Base-by-base conservation (phyloP, 2,329 filamentous ascomycete species). In the Colletotrichum navitas region DNA sequence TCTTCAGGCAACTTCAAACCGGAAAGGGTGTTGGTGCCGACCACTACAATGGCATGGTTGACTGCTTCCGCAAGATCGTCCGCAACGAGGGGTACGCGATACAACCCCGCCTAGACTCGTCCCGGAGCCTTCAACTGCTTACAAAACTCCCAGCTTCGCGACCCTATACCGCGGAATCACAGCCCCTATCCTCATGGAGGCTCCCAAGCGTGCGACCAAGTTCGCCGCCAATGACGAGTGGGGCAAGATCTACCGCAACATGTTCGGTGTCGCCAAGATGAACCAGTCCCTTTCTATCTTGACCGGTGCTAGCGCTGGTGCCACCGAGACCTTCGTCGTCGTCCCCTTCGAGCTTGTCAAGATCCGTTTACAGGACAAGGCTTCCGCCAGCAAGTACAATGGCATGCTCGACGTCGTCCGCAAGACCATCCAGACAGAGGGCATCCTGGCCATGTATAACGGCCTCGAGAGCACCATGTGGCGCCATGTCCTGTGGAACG, bases 171-270 rank as follows among this genome's bases (percentile, higher is more conserved):
- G 96, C 76, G 96, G 96, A 79, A 99, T 99, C 83, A 91, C 89
- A 55, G 95, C 96, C 34, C 96, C 96, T 62, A 98, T 99, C 79
- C 89, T 98, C 76, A 99, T 99, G 95, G 95, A 98, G 84, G 95
- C 95, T 72, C 83, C 85, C 78, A 97, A 97, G 90, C 91, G 94
- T 85, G 95, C 95, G 54, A 98, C 94, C 86, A 99, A 99, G 84
- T 99, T 99, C 84, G 95, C 96, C 58, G 96, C 96, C 84, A 99
- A 99, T 84, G 96, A 99, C 82, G 94, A 95, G 82, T 99, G 96
- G 96, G 96, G 96, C 78, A 91, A 94, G 83, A 89, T 98, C 84
- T 99, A 97, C 87, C 93, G 94, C 80, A 92, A 92, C 76, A 81
- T 92, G 62, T 98, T 99, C 80, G 94, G 93, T 75, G 87, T 92